phyloP scores from a whole-genome alignment of 257 asterid genomes.

The Hygrophila difformis region DNA sequence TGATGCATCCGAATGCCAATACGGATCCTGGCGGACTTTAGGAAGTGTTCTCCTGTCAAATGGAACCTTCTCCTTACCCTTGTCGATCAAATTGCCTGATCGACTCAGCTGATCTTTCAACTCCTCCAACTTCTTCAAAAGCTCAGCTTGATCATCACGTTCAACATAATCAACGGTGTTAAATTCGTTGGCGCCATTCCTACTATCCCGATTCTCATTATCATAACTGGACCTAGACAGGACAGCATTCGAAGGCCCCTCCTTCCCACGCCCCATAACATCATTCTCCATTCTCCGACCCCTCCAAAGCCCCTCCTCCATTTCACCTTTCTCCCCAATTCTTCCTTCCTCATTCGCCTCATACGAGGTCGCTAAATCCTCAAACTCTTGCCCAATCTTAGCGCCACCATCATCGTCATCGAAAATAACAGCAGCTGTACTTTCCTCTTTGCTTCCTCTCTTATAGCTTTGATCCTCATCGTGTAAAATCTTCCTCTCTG shows the following conservation, averaged over 20 bases:
- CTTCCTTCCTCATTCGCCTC: constrained; percentile 21
- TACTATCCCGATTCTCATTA: constrained; percentile 21
- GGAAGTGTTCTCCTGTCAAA: constrained; percentile 30
- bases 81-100: constrained; percentile 41
- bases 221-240: constrained; percentile 24
- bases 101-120: constrained; percentile 46
- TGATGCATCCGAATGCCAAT: constrained; percentile 32
- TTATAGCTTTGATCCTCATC: too few species aligned
- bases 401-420: constrained; percentile 19
- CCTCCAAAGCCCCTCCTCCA: constrained; percentile 21
- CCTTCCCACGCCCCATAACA: constrained; percentile 19
- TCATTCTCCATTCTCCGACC: constrained; percentile 20
- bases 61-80: constrained; percentile 43
- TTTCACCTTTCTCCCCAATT: constrained; percentile 16
- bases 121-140: constrained; percentile 62
- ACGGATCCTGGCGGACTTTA: constrained; percentile 39
- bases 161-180: constrained; percentile 26
- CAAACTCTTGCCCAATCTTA: constrained; percentile 22
- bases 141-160: constrained; percentile 53
- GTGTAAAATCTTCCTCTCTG: constrained; percentile 27
- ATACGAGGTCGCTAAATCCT: constrained; percentile 11
- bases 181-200: constrained; percentile 23
- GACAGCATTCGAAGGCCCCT: constrained; percentile 14
- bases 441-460: constrained; percentile 25
- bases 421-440: constrained; percentile 18